Evolutionary conservation across 164 flowering plant genomes (phyloP), one percentile per base, ranked within the genome.

Genomic region (Macadamia integrifolia): DNA sequence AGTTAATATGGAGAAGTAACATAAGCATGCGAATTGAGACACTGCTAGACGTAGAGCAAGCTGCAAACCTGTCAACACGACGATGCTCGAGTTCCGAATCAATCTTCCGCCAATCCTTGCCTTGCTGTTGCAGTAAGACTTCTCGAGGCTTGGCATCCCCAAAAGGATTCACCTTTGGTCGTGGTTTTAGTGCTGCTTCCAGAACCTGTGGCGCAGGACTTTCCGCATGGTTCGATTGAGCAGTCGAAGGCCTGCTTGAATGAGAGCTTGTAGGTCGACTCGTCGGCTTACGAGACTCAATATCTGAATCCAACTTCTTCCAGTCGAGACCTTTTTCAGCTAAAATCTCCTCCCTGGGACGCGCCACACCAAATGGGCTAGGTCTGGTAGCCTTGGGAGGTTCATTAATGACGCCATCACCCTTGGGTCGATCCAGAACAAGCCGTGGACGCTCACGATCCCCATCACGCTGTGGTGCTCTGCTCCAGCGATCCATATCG

Each of bases 301-400:
- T 78, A 1, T 88, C 94, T 15, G 75, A 70, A 14, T 90, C 96
- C 74, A 85, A 0, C 70, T 86, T 88, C 87, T 76, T 90, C 92
- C 88, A 89, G 71, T 94, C 97, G 73, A 92, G 65, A 0, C 99
- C 99, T 72, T 90, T 94, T 78, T 84, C 93, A 13, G 93, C 86
- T 87, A 94, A 75, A 31, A 90, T 84, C 61, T 90, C 92, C 78
- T 92, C 99, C 72, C 99, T 82, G 0, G 99, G 98, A 72, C 96
- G 79, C 0, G 99, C 88, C 0, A 71, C 82, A 1, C 88, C 91
- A 66, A 85, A 86, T 0, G 90, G 88, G 56, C 31, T 82, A n/a
- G 89, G 76, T 67, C 66, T 81, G 52, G 62, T 71, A 6, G 78
- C 15, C 67, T 81, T 17, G 75, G 55, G 80, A 3, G 72, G 72